These are phyloP conservation scores for Psilocybe tampanensis DNA, from an alignment of 768 basidiomycete genomes.

Conservation along the genomic window DNA sequence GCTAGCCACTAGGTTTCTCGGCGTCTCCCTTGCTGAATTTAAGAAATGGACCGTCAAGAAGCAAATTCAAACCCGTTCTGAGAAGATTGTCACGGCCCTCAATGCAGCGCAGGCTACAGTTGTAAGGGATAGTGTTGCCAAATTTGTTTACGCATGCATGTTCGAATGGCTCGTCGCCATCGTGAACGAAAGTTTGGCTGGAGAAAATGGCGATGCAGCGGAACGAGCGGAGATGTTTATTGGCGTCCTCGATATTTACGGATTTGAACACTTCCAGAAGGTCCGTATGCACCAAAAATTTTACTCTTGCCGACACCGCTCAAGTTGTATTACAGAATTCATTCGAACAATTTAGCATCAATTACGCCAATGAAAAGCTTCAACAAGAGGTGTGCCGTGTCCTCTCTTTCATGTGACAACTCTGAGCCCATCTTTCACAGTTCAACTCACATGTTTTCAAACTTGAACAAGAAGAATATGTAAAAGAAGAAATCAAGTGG, in stretches of 20 bases:
- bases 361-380: slow-evolving; percentile 97
- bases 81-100: slow-evolving; percentile 91
- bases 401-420: not conserved
- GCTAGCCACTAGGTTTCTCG: slow-evolving; percentile 86
- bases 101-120: slow-evolving; percentile 89
- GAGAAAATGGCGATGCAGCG: slow-evolving; percentile 91
- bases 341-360: slow-evolving; percentile 99
- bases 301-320: slow-evolving; percentile 1
- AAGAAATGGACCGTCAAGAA: slow-evolving; percentile 99
- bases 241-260: slow-evolving; percentile 97
- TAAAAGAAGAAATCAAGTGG: slow-evolving; percentile 99
- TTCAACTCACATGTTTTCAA: slow-evolving; percentile 99
- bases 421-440: slow-evolving; percentile 37
- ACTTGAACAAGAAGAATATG: slow-evolving; percentile 98
- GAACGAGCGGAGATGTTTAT: slow-evolving; percentile 97
- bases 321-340: slow-evolving; percentile 56
- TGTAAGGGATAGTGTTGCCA: slow-evolving; percentile 95
- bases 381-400: slow-evolving; percentile 82
- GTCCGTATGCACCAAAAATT: slow-evolving; percentile 32
- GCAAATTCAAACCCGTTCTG: slow-evolving; percentile 90
- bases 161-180: slow-evolving; percentile 99
- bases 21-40: slow-evolving; percentile 89
- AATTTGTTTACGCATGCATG: slow-evolving; percentile 97
- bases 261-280: slow-evolving; percentile 97
- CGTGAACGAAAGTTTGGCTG: slow-evolving; percentile 95